Base-by-base conservation (phyloP, 495 filamentous ascomycete genomes). In the Lasiosphaeris hirsuta region DNA sequence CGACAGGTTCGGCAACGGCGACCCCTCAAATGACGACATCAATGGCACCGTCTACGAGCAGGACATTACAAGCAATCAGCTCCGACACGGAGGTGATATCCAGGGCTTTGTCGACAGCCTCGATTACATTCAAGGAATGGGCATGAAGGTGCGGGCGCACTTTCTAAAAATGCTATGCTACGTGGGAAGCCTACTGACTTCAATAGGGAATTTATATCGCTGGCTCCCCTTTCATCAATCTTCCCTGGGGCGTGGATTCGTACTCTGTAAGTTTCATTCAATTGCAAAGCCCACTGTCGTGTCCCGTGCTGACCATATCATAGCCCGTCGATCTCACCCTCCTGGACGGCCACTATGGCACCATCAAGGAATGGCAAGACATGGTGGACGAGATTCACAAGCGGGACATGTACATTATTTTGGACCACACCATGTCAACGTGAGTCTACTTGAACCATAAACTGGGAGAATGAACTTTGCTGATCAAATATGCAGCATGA, bases 91-190 rank as follows among this genome's bases (percentile, higher is more conserved):
- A 15, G 86, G 86, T 41, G 86, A 90, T 67, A 75, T 86, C 10
- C 74, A 72, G 57, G 86, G 86, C 7, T 56, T 90, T 19, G 61
- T 84, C 44, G 81, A 86, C 60, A 84, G 81, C n/a, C 70, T 90
- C 54, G 86, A 90, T 62, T 90, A 90, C 63, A 60, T 90, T 36
- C 84, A 88, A 58, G 86, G 86, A 15, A 83, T 88, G 83, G 86
- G 86, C 1, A 83, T 89, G 61, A 87, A 62, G 50, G 62, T 64
- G 10, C 15, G 49, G 30, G 14, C 0, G 15, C 10, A 30, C 3
- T 7, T 18, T 19, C 35, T 2, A 7, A 11, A 10, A 30, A 30
- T 45, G 4, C 4, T 36, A 9, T 10, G 9, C 23, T 9, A 35
- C 2, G 3, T 13, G 35, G 13, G 14, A 10, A 33, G 13, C 15